Evolutionary conservation across 148 eudicot species (phyloP), one percentile per base, ranked within the genome.

Genomic region (Chenopodium quinoa): DNA sequence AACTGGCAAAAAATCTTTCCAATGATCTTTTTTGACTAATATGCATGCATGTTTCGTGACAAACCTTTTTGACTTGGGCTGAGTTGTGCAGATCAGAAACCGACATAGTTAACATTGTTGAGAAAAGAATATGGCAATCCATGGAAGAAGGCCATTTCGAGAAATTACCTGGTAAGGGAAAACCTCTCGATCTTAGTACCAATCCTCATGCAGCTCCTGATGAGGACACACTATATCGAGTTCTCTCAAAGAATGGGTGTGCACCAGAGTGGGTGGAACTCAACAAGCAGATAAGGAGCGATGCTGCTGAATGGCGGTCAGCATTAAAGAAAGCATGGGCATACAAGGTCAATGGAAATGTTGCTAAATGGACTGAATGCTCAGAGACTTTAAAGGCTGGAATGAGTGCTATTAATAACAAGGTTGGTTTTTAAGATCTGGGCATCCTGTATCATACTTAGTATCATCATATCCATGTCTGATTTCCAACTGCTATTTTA

Each of bases 141-240:
- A 92, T 94, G 98, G 95, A 94, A 83, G 98, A 94, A 83, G 98
- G 98, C 66, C 91, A 90, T 68, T 94, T 94, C 74, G 95, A 94
- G 71, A 93, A 94, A 78, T 83, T 94, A 73, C 92, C 97, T 2
- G 98, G 98, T 47, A 93, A 94, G 78, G 98, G 98, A 52, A 93
- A 93, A 79, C 98, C 97, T 23, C 75, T 94, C 66, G 84, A 94
- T 84, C 91, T 94, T 13, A 79, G 63, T 6, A 81, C 86, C 16
- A 93, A 94, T 86, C 95, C 98, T 71, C 97, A 94, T 82, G 97
- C 90, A 12, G 97, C 93, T 80, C 98, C 95, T 23, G 94, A 95
- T 60, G 98, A 94, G 29, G 95, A 94, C 83, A 94, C 97, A 67
- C 85, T 94, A 79, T 93, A 94, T 80, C 87, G 98, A 75, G 88